Evolutionary conservation across 1,139 yeast species (phyloP).

Genomic region (Diutina mesorugosa): DNA sequence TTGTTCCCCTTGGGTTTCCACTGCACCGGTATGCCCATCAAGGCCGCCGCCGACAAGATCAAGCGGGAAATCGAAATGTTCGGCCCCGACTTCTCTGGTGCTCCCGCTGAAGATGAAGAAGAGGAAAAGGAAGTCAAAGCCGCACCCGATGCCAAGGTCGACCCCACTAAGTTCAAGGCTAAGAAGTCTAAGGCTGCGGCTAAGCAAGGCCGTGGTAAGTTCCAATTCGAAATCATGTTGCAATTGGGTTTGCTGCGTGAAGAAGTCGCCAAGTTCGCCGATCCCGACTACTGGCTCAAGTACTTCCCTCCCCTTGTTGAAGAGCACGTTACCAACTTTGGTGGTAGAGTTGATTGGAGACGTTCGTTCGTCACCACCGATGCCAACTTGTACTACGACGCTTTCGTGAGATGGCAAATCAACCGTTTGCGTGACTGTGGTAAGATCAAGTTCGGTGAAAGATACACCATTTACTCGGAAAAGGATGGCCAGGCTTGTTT

Average conservation of each 20-base stretch:
- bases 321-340: constrained; percentile 67
- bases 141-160: constrained; percentile 37
- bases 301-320: constrained; percentile 88
- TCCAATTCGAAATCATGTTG: constrained; percentile 91
- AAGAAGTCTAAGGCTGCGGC: constrained; percentile 89
- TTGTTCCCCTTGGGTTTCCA: constrained; percentile 96
- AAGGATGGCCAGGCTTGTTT: constrained; percentile 99
- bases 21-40: constrained; percentile 99
- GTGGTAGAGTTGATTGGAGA: constrained; percentile 98
- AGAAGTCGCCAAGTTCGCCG: constrained; percentile 80
- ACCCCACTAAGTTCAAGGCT: constrained; percentile 81
- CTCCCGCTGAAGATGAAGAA: constrained; percentile 38
- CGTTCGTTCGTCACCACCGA: constrained; percentile 93
- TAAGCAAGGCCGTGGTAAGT: constrained; percentile 87
- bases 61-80: constrained; percentile 85
- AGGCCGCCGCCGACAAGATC: constrained; percentile 92
- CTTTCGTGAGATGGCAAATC: constrained; percentile 95
- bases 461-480: constrained; percentile 94
- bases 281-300: constrained; percentile 76
- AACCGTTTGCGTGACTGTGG: constrained; percentile 75
- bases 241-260: constrained; percentile 80
- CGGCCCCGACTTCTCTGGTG: constrained; percentile 72
- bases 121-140: constrained; percentile 31
- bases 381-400: constrained; percentile 87
- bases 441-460: constrained; percentile 94